Percentiles rank a stretch among this genome's conserved stretches.
Conservation (phyloP, 2,329 filamentous ascomycete species). For the Endothia cerciana region DNA sequence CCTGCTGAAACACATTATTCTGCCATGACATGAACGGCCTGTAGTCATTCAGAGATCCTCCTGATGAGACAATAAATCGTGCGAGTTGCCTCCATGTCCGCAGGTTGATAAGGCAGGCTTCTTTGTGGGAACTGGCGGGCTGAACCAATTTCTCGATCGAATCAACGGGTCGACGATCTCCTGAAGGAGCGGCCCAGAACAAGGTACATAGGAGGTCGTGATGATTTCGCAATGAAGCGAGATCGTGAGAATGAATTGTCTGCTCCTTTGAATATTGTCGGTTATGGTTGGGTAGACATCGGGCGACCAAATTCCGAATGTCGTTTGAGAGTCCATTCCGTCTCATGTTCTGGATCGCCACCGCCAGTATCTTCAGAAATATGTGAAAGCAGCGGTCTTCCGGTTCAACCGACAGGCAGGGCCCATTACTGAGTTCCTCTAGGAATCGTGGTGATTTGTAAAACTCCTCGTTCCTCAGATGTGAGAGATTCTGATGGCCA, state of each 20-base stretch:
- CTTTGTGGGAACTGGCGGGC: conserved; percentile 65
- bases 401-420: conserved; percentile 53
- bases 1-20: conserved; percentile 59
- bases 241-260: conserved; percentile 60
- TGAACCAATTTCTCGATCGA: conserved; percentile 63
- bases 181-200: conserved; percentile 64
- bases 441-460: conserved; percentile 65
- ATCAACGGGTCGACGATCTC: conserved; percentile 55
- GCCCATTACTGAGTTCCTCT: conserved; percentile 53
- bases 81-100: conserved; percentile 66
- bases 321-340: conserved; percentile 56
- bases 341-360: conserved; percentile 58
- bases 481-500: conserved; percentile 62
- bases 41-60: conserved; percentile 46
- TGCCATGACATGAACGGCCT: conserved; percentile 61
- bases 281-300: conserved; percentile 68
- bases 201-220: conserved; percentile 70
- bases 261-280: conserved; percentile 67
- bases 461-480: conserved; percentile 67
- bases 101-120: conserved; percentile 67
- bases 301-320: conserved; percentile 62
- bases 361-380: conserved; percentile 65
- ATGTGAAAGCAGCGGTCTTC: conserved; percentile 69
- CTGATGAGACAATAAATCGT: conserved; percentile 57
- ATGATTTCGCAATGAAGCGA: conserved; percentile 68